phyloP scores from a whole-genome alignment of 139 green algal species.

The Asterochloris sp. region DNA sequence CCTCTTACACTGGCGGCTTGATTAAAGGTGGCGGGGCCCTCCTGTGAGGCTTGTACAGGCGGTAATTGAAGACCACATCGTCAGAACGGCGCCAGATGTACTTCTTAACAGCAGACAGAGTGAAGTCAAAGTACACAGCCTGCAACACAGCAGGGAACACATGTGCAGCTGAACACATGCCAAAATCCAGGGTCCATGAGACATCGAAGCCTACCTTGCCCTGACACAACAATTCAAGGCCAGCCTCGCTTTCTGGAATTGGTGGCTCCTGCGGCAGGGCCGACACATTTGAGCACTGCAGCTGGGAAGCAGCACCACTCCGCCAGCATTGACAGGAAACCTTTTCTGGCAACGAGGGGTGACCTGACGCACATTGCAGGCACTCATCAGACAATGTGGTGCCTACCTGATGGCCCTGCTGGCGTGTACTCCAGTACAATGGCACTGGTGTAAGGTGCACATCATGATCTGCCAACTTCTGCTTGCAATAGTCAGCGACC shows the following conservation, averaged over 20 bases:
- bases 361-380: neutral
- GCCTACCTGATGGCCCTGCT: neutral
- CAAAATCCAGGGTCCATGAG: no score
- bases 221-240: neutral
- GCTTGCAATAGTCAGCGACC: conserved; percentile 8
- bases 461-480: conserved; percentile 10
- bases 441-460: neutral
- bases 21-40: conserved; percentile 43
- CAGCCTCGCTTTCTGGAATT: neutral
- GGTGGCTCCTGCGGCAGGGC: neutral
- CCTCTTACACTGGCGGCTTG: neutral
- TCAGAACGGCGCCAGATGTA: conserved; percentile 86
- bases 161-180: no score
- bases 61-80: conserved; percentile 76
- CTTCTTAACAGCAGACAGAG: conserved; percentile 71
- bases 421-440: neutral
- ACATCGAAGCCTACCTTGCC: neutral
- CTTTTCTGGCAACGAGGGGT: neutral
- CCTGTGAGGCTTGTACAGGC: conserved; percentile 24
- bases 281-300: neutral
- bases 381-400: neutral
- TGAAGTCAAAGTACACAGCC: conserved; percentile 77
- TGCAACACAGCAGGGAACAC: neutral
- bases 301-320: neutral
- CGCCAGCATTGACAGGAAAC: neutral